Conservation (phyloP, 2,329 filamentous ascomycete genomes). For the Macrophomina pseudophaseolina region DNA sequence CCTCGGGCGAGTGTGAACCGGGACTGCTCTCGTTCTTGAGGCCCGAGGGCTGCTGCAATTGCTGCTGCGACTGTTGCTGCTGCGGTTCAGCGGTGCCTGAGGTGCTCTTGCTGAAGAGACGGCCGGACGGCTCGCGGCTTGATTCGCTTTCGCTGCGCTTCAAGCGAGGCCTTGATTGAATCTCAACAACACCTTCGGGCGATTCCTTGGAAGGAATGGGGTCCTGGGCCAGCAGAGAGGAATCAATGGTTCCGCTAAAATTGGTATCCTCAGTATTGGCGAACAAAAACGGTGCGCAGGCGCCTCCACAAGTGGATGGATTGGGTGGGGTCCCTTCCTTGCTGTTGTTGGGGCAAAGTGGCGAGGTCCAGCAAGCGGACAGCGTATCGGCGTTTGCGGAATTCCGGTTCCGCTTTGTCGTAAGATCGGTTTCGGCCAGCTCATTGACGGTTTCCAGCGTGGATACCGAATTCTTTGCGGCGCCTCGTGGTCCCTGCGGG, state of each 20-base stretch:
- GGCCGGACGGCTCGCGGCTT: slow-evolving; percentile 35
- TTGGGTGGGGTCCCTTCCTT: slow-evolving; percentile 42
- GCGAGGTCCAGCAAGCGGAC: slow-evolving; percentile 49
- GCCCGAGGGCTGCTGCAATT: slow-evolving; percentile 28
- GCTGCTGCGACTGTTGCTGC: slow-evolving; percentile 29
- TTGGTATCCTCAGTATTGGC: slow-evolving; percentile 30
- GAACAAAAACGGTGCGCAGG: slow-evolving; percentile 48
- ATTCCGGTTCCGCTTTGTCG: slow-evolving; percentile 40
- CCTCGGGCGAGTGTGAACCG: slow-evolving; percentile 33
- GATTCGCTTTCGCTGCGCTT: slow-evolving; percentile 43
- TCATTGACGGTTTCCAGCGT: slow-evolving; percentile 32
- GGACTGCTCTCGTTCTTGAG: slow-evolving; percentile 42
- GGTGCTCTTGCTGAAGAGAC: slow-evolving; percentile 32
- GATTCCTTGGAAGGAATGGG: slow-evolving; percentile 40
- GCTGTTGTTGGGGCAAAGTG: slow-evolving; percentile 47
- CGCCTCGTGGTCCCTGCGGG: slow-evolving; percentile 40
- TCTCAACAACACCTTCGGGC: slow-evolving; percentile 41
- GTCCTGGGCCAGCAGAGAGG: slow-evolving; percentile 37
- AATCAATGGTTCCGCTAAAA: slow-evolving; percentile 32
- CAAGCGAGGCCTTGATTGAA: slow-evolving; percentile 38
- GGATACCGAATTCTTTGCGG: slow-evolving; percentile 28
- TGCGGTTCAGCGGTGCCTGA: slow-evolving; percentile 21
- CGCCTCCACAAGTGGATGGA: slow-evolving; percentile 47
- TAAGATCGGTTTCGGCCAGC: slow-evolving; percentile 30
- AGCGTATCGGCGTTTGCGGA: slow-evolving; percentile 42